These are phyloP conservation scores for Colletotrichum musicola DNA, from an alignment of 2,329 filamentous ascomycete species.

Conservation along the genomic window DNA sequence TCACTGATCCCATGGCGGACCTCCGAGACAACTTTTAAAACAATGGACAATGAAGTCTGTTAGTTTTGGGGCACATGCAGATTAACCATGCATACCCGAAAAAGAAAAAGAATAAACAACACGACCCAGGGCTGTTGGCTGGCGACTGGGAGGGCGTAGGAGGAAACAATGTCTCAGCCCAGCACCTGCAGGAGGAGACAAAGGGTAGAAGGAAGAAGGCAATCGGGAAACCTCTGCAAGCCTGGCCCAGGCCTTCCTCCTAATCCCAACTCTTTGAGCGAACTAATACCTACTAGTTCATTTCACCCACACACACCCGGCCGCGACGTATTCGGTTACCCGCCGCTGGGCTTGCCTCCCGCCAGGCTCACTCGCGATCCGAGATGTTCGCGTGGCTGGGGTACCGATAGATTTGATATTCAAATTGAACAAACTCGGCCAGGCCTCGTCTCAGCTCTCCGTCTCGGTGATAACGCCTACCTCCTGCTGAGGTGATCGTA, in stretches of 20 bases:
- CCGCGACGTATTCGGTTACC: neutral
- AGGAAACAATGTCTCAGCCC: conserved; percentile 7
- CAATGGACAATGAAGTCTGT: conserved; percentile 14
- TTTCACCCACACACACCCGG: neutral
- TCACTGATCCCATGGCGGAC: too few relatives aligned
- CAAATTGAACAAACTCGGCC: neutral
- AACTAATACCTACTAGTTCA: too few relatives aligned
- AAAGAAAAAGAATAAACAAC: neutral
- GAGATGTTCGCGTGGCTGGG: too few relatives aligned
- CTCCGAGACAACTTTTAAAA: neutral
- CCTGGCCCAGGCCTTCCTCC: neutral
- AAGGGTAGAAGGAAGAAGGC: neutral
- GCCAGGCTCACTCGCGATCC: neutral
- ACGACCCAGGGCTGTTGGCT: too few relatives aligned
- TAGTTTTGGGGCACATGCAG: too few relatives aligned
- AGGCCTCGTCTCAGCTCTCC: too few relatives aligned
- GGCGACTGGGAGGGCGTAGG: neutral
- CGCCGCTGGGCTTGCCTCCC: neutral
- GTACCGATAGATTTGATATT: neutral
- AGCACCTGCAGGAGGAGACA: conserved; percentile 5
- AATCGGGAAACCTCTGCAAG: neutral
- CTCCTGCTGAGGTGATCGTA: neutral
- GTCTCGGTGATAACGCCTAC: neutral
- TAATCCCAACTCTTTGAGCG: too few relatives aligned
- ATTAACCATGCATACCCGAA: too few relatives aligned